Evolutionary conservation across 345 rosid genomes (phyloP).

Genomic region (Lumnitzera racemosa): DNA sequence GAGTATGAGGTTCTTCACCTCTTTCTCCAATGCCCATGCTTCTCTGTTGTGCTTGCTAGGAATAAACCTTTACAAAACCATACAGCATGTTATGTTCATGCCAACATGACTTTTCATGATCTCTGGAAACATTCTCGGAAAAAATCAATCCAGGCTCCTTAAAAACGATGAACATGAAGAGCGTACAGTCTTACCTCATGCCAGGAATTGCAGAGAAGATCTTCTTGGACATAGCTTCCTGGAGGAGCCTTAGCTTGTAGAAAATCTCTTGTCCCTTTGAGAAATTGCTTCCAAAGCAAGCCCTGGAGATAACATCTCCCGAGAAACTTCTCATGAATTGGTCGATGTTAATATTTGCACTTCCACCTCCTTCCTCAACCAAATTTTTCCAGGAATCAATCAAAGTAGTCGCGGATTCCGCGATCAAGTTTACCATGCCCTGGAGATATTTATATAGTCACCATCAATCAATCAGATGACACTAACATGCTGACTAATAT

Average conservation of each 20-base stretch:
- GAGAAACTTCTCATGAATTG: constrained; percentile 30
- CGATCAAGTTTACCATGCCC: constrained; percentile 29
- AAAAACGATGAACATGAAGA: too few species aligned
- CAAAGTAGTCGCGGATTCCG: constrained; percentile 19
- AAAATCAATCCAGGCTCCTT: too few species aligned
- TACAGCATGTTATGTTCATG: too few species aligned
- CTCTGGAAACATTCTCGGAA: not conserved
- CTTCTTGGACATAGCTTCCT: constrained; percentile 27
- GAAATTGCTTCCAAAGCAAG: constrained; percentile 40
- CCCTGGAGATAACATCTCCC: constrained; percentile 44
- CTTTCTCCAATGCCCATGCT: constrained; percentile 34
- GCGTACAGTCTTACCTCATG: constrained; percentile 20
- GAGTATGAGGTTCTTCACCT: constrained; percentile 17
- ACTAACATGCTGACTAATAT: too few species aligned
- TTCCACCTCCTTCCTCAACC: constrained; percentile 21
- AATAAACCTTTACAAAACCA: constrained; percentile 8
- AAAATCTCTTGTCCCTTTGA: constrained; percentile 30
- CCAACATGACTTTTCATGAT: too few species aligned
- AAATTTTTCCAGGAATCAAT: constrained; percentile 27
- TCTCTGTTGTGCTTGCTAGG: constrained; percentile 30
- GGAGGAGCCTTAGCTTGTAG: constrained; percentile 26
- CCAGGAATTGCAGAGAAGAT: constrained; percentile 26
- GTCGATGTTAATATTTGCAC: constrained; percentile 26
- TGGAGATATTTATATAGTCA: not conserved
- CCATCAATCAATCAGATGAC: too few species aligned